Evolutionary conservation across 78 protist genomes (phyloP).

Genomic region (Neovahlkampfia damariscottae): DNA sequence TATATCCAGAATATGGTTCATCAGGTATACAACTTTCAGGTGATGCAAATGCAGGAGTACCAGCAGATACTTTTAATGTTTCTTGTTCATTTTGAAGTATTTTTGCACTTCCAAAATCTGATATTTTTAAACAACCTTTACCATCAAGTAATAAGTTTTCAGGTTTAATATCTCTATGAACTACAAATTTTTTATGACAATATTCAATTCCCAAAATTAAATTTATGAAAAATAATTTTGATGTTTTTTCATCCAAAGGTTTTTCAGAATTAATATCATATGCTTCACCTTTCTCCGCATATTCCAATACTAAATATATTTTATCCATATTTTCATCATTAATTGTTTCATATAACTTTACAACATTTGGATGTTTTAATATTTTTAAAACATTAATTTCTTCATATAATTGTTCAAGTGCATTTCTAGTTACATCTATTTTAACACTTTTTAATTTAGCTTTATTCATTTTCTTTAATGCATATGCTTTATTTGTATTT

Average conservation of each 20-base stretch:
- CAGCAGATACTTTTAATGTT: conserved; percentile 8
- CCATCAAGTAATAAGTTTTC: conserved; percentile 32
- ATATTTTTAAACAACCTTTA: conserved; percentile 11
- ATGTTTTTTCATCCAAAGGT: too few species aligned
- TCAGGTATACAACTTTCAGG: background rate
- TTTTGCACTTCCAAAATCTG: conserved; percentile 65
- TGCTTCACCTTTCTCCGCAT: background rate
- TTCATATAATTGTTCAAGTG: background rate
- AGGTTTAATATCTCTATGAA: conserved; percentile 32
- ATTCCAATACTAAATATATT: background rate
- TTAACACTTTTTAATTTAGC: background rate
- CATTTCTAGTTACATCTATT: too few species aligned
- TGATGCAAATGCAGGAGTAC: conserved; percentile 27
- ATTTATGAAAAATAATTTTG: background rate
- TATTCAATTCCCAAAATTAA: conserved; percentile 54
- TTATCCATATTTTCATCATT: background rate
- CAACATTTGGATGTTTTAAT: background rate
- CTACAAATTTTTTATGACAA: conserved; percentile 60
- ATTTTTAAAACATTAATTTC: background rate
- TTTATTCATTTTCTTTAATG: background rate
- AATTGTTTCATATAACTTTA: too few species aligned
- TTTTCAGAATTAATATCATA: background rate
- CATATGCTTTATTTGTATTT: too few species aligned
- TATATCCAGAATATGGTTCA: background rate
- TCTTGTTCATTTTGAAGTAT: background rate